Conservation (phyloP, 2,329 filamentous ascomycete genomes). For the Teratosphaeria viscida region DNA sequence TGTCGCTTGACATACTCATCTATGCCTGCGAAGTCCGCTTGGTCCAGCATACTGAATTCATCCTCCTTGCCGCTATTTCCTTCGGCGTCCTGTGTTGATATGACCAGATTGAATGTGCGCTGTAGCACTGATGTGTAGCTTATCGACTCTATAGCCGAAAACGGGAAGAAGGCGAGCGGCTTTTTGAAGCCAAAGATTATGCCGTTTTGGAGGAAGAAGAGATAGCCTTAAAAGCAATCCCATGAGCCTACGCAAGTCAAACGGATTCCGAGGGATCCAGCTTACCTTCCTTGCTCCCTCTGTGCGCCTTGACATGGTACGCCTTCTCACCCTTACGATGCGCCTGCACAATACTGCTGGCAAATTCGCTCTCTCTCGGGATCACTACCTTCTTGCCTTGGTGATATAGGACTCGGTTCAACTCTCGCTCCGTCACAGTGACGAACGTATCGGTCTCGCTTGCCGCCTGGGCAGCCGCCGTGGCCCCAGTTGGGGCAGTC, state of each 20-base stretch:
- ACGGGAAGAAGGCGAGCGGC: slow-evolving; percentile 52
- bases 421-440: slow-evolving; percentile 30
- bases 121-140: slow-evolving; percentile 55
- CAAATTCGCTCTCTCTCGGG: slow-evolving; percentile 48
- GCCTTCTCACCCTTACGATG: slow-evolving; percentile 54
- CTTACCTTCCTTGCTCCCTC: slow-evolving; percentile 54
- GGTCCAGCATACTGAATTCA: slow-evolving; percentile 57
- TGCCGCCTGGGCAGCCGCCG: slow-evolving; percentile 27
- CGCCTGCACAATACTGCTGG: slow-evolving; percentile 48
- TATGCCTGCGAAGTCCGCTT: slow-evolving; percentile 52
- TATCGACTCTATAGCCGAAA: slow-evolving; percentile 47
- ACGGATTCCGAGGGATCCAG: neutral
- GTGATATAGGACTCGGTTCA: slow-evolving; percentile 40
- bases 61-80: slow-evolving; percentile 41
- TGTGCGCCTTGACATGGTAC: slow-evolving; percentile 53
- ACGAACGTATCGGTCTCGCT: slow-evolving; percentile 38
- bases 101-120: slow-evolving; percentile 55
- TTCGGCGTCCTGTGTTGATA: slow-evolving; percentile 30
- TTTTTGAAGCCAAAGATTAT: slow-evolving; percentile 58
- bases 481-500: slow-evolving; percentile 30
- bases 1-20: slow-evolving; percentile 53
- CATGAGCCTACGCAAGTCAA: neutral
- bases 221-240: slow-evolving; percentile 38
- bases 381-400: slow-evolving; percentile 40
- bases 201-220: slow-evolving; percentile 52